These are phyloP conservation scores for Debaryomyces tyrocola DNA, from an alignment of 805 yeast species.

Conservation along the genomic window DNA sequence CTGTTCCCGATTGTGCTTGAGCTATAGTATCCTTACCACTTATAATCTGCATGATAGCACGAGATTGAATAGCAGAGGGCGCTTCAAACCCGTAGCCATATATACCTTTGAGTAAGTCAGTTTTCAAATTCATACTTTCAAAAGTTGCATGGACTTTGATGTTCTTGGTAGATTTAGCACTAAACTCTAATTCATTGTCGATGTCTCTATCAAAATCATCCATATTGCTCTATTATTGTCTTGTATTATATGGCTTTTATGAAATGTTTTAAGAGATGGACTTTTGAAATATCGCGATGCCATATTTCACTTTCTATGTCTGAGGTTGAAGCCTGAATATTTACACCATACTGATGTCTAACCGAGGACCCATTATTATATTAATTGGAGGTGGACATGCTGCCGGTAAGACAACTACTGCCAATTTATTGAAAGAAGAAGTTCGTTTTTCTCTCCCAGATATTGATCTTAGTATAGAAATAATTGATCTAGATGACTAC, in stretches of 20 bases:
- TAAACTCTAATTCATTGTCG: conserved; percentile 54
- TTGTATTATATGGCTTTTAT: neutral
- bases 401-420: conserved; percentile 50
- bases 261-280: neutral
- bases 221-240: conserved; percentile 10
- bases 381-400: conserved; percentile 66
- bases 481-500: conserved; percentile 48
- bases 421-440: conserved; percentile 34
- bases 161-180: conserved; percentile 47
- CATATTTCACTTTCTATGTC: neutral
- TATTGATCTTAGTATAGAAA: conserved; percentile 19
- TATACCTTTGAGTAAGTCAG: conserved; percentile 50
- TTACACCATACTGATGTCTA: neutral
- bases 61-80: conserved; percentile 96
- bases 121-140: conserved; percentile 43
- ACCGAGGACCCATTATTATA: conserved; percentile 29
- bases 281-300: neutral
- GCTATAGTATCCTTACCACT: conserved; percentile 95
- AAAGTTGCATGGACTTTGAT: conserved; percentile 51
- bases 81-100: conserved; percentile 91
- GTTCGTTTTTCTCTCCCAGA: conserved; percentile 12
- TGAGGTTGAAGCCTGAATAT: neutral
- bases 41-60: conserved; percentile 94
- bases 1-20: conserved; percentile 99
- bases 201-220: conserved; percentile 60